These are phyloP conservation scores for Tricholoma hemisulphureum DNA, from an alignment of 768 basidiomycete species.

Conservation along the genomic window DNA sequence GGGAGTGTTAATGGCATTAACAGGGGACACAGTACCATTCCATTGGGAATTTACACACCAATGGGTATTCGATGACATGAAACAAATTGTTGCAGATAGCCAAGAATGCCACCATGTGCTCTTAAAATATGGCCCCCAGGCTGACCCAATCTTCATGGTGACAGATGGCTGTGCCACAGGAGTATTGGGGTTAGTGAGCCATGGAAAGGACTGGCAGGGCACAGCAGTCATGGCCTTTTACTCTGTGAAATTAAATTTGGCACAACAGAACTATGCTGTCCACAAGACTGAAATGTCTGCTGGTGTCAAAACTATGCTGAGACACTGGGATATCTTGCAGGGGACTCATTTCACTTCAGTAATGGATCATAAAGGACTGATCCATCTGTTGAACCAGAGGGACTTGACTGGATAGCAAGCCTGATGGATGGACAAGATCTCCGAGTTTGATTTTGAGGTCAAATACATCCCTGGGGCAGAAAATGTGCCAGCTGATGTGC, in stretches of 20 bases:
- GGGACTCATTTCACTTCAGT: constrained; percentile 1
- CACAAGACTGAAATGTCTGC: constrained; percentile 4
- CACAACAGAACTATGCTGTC: constrained; percentile 3
- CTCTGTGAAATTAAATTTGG: constrained; percentile 4
- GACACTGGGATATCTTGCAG: constrained; percentile 5
- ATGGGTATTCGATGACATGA: not conserved
- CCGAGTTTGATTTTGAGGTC: constrained; percentile 17
- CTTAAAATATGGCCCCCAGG: not conserved
- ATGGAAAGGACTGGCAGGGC: not conserved
- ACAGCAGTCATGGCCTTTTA: not conserved
- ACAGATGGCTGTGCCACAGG: constrained; percentile 4
- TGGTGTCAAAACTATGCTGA: constrained; percentile 5
- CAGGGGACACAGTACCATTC: not conserved
- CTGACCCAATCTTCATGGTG: not conserved
- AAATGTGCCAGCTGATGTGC: constrained; percentile 28
- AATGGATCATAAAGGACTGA: constrained; percentile 1
- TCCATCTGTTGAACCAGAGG: constrained; percentile 5
- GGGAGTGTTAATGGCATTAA: constrained; percentile 1
- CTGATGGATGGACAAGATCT: constrained; percentile 9
- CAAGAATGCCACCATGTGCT: constrained; percentile 1
- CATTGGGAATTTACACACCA: too few relatives aligned
- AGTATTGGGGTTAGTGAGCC: not conserved
- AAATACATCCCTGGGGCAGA: constrained; percentile 12
- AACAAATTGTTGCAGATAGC: not conserved
- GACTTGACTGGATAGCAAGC: constrained; percentile 5